Percentiles rank a stretch among this genome's conserved stretches.
Evolutionary conservation across 2,329 filamentous ascomycete species (phyloP).

Genomic region (Pezicula radicicola): DNA sequence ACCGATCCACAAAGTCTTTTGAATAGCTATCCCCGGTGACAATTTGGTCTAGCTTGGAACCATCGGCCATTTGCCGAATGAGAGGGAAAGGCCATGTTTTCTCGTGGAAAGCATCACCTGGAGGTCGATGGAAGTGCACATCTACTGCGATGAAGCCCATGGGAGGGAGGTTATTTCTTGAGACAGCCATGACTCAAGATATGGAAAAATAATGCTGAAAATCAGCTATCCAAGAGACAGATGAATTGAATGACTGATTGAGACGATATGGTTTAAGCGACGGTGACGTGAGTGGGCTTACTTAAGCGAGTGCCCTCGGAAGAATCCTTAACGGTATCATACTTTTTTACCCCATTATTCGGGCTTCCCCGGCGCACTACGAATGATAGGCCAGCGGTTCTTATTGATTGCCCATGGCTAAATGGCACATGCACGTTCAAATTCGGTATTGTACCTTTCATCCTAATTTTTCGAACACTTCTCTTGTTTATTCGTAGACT

Average conservation of each 20-base stretch:
- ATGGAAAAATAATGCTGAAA: no score
- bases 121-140: constrained; percentile 29
- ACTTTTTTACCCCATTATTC: not conserved
- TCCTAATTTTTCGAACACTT: no score
- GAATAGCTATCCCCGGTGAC: constrained; percentile 29
- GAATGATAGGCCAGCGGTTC: not conserved
- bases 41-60: constrained; percentile 26
- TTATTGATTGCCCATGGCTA: no score
- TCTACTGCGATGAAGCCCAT: constrained; percentile 35
- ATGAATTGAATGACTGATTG: no score
- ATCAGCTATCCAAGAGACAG: no score
- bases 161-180: constrained; percentile 14
- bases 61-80: constrained; percentile 30
- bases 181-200: no score
- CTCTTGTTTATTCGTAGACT: no score
- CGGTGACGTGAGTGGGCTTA: no score
- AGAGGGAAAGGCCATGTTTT: constrained; percentile 35
- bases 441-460: no score
- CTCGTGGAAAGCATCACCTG: constrained; percentile 33
- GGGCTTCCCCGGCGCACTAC: not conserved
- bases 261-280: no score
- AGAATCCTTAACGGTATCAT: not conserved
- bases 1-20: constrained; percentile 30
- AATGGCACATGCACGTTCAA: no score
- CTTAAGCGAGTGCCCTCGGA: not conserved